phyloP scores from a whole-genome alignment of 1,139 yeast genomes.

The Kazachstania sp. region DNA sequence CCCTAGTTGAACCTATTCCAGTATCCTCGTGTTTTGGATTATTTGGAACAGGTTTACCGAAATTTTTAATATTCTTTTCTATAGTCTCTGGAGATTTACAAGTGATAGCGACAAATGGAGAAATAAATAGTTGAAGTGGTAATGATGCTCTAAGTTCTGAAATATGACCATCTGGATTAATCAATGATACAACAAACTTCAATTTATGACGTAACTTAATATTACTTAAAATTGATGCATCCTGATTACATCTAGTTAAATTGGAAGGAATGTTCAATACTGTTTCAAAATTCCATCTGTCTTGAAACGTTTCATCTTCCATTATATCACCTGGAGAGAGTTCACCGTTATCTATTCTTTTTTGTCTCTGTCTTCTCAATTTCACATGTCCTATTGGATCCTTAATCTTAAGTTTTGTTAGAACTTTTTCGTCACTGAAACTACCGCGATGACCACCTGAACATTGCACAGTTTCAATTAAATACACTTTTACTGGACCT shows the following conservation, averaged over 20 bases:
- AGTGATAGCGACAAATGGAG: slow-evolving; percentile 71
- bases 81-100: slow-evolving; percentile 38
- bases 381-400: slow-evolving; percentile 32
- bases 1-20: slow-evolving; percentile 6
- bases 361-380: slow-evolving; percentile 3
- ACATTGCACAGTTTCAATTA: slow-evolving; percentile 61
- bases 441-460: slow-evolving; percentile 46
- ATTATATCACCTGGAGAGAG: background rate
- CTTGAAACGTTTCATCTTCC: slow-evolving; percentile 32
- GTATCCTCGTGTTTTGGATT: slow-evolving; percentile 14
- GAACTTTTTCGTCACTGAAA: slow-evolving; percentile 51
- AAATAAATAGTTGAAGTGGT: slow-evolving; percentile 52
- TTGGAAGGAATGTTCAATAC: slow-evolving; percentile 60
- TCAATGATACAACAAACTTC: slow-evolving; percentile 46
- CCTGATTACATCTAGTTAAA: slow-evolving; percentile 74
- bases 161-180: slow-evolving; percentile 54
- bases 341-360: background rate
- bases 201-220: slow-evolving; percentile 57
- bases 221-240: slow-evolving; percentile 53
- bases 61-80: slow-evolving; percentile 6
- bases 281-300: slow-evolving; percentile 70
- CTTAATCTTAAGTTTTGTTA: slow-evolving; percentile 39
- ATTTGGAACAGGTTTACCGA: slow-evolving; percentile 9
- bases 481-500: slow-evolving; percentile 58
- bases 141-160: slow-evolving; percentile 65